phyloP scores from a whole-genome alignment of 768 basidiomycete species.

The Pisolithus albus region DNA sequence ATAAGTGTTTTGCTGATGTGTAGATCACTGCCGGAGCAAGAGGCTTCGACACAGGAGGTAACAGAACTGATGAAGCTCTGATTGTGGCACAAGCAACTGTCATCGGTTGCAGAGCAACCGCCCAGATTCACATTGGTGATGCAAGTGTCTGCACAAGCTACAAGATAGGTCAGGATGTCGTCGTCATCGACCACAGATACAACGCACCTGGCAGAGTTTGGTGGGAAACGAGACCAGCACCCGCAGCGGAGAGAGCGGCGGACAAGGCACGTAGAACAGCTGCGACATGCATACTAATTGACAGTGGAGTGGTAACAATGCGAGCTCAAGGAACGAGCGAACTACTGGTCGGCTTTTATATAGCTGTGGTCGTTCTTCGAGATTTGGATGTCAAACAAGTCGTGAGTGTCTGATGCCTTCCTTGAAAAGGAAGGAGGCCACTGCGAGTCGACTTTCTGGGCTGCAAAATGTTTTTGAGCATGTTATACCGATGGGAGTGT shows the following conservation, averaged over 20 bases:
- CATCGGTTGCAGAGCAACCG: slow-evolving; percentile 43
- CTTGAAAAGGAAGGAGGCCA: slow-evolving; percentile 85
- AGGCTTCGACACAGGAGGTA: slow-evolving; percentile 40
- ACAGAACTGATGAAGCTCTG: slow-evolving; percentile 38
- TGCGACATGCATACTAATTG: slow-evolving; percentile 14
- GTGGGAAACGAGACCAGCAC: slow-evolving; percentile 14
- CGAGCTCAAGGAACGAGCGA: neutral
- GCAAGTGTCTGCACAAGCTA: slow-evolving; percentile 53
- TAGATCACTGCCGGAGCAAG: slow-evolving; percentile 46
- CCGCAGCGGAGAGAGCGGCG: slow-evolving; percentile 9
- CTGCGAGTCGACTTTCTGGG: slow-evolving; percentile 75
- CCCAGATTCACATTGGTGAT: slow-evolving; percentile 37
- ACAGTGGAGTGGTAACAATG: neutral
- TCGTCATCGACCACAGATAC: neutral
- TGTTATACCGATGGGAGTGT: slow-evolving; percentile 94
- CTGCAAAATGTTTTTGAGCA: slow-evolving; percentile 82
- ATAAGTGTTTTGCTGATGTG: too few species aligned
- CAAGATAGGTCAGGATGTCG: neutral
- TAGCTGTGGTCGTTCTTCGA: too few species aligned
- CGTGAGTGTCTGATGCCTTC: too few species aligned
- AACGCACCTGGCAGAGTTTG: slow-evolving; percentile 20
- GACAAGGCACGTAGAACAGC: slow-evolving; percentile 11
- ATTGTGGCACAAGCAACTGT: slow-evolving; percentile 52
- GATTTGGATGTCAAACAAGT: too few species aligned
- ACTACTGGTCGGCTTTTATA: too few species aligned